Base-by-base conservation (phyloP, 129 eudicot species). In the Pseudognaphalium luteoalbum region DNA sequence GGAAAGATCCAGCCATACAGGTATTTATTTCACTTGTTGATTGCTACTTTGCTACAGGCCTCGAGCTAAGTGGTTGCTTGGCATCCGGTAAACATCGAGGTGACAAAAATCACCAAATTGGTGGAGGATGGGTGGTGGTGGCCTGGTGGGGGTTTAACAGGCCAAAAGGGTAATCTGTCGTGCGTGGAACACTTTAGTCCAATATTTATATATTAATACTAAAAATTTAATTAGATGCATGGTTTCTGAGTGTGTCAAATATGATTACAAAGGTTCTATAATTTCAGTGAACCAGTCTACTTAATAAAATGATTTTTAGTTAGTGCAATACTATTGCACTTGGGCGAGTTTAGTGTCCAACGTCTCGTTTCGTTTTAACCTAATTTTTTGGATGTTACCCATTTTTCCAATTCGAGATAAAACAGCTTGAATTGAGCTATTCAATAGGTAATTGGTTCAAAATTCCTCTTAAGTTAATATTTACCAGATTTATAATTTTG, bases 1-100 rank as follows among this genome's bases (percentile, higher is more conserved):
- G 98, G 98, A 89, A 72, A 80, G 98, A 94, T 83, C 79, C 84
- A 62, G 93, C 98, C 56, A 94, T 94, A 80, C 98, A 94, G 93
- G 98, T 93, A 65, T 80, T 37, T 74, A 14, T 59, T 70, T 68
- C 56, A 70, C 56, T 66, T 63, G 33, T 47, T 29, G 35, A 58
- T 58, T 58, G 22, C 22, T 6, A 20, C 4, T 17, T 58, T 58
- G 54, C n/a, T 47, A 14, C n/a, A 47, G n/a, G 54, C 17, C 54
- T 47, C n/a, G 6, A 47, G 54, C 54, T 11, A 47, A 11, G 6
- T 47, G 3, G n/a, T 47, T 47, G 14, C 54, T 4, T 14, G 54
- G 54, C 54, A 47, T 47, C 5, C 5, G n/a, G 5, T 47, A 47
- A 47, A 47, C 54, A 47, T 3, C 3, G 17, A 47, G 54, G 54